Evolutionary conservation across 2,329 filamentous ascomycete genomes (phyloP).

Genomic region (Laburnicola sp.): DNA sequence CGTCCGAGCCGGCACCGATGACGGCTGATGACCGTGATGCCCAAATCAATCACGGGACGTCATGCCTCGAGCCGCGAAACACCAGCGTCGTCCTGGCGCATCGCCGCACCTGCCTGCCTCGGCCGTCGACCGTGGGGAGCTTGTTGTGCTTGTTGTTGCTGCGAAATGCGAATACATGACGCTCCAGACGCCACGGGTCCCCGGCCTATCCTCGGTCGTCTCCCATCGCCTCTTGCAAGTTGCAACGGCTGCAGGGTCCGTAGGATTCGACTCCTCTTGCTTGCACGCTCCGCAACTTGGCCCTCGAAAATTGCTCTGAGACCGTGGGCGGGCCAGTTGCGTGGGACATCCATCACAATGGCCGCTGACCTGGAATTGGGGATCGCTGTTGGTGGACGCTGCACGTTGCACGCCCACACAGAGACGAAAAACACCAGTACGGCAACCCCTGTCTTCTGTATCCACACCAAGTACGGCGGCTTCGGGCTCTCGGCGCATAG

Average conservation of each 20-base stretch:
- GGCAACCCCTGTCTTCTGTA: too few species aligned
- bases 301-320: not conserved
- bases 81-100: not conserved
- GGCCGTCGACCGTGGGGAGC: too few species aligned
- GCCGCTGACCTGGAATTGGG: slow-evolving; percentile 1
- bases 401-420: not conserved
- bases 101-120: slow-evolving; percentile 3
- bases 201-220: too few species aligned
- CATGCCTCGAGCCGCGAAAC: slow-evolving; percentile 1
- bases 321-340: not conserved
- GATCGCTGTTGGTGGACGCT: slow-evolving; percentile 1
- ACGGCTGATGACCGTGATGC: not conserved
- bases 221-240: too few species aligned
- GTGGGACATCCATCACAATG: not conserved
- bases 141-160: too few species aligned
- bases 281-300: not conserved
- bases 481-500: not conserved
- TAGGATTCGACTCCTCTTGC: not conserved
- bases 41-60: not conserved
- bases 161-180: too few species aligned
- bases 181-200: too few species aligned
- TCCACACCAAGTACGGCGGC: not conserved
- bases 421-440: too few species aligned
- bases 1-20: not conserved
- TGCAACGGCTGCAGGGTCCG: slow-evolving; percentile 18